A percentile compares a stretch with the other conserved stretches of the same genome.
Evolutionary conservation across 23 red algal species (phyloP).

Genomic region (Gracilariopsis chorda): DNA sequence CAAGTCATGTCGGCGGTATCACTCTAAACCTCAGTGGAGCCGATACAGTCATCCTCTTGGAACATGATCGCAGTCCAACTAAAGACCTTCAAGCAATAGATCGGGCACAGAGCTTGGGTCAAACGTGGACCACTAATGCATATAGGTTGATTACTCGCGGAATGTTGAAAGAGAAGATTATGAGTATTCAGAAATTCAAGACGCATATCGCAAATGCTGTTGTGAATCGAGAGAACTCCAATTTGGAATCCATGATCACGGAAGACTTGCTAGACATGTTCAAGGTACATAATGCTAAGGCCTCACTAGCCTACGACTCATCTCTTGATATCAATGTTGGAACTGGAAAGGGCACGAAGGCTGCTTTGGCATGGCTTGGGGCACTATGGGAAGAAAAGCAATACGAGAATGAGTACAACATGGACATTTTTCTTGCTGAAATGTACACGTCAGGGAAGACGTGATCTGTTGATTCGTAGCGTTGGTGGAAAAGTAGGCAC

Average conservation of each 20-base stretch:
- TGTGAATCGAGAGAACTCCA: slow-evolving; percentile 85
- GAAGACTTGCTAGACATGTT: slow-evolving; percentile 66
- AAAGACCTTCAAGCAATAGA: slow-evolving; percentile 97
- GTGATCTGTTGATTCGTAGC: background rate
- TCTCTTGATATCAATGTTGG: background rate
- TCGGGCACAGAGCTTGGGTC: slow-evolving; percentile 92
- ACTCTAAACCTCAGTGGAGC: slow-evolving; percentile 91
- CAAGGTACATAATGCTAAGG: slow-evolving; percentile 41
- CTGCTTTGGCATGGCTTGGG: slow-evolving; percentile 17
- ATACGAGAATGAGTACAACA: slow-evolving; percentile 69
- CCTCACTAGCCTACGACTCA: background rate
- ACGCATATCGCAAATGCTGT: slow-evolving; percentile 86
- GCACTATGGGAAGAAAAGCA: slow-evolving; percentile 82
- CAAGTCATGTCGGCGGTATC: slow-evolving; percentile 85
- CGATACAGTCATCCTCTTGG: slow-evolving; percentile 89
- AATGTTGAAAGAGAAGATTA: slow-evolving; percentile 91
- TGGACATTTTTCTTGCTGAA: slow-evolving; percentile 44
- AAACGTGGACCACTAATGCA: slow-evolving; percentile 83
- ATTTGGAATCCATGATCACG: slow-evolving; percentile 72
- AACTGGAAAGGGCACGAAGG: slow-evolving; percentile 35
- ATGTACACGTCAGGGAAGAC: background rate
- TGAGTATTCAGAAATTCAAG: slow-evolving; percentile 89
- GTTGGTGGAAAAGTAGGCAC: too few relatives aligned
- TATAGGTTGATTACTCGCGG: slow-evolving; percentile 80
- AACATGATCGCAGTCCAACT: slow-evolving; percentile 89